phyloP scores from a whole-genome alignment of 2,329 filamentous ascomycete genomes.

The Aureobasidium sp. region DNA sequence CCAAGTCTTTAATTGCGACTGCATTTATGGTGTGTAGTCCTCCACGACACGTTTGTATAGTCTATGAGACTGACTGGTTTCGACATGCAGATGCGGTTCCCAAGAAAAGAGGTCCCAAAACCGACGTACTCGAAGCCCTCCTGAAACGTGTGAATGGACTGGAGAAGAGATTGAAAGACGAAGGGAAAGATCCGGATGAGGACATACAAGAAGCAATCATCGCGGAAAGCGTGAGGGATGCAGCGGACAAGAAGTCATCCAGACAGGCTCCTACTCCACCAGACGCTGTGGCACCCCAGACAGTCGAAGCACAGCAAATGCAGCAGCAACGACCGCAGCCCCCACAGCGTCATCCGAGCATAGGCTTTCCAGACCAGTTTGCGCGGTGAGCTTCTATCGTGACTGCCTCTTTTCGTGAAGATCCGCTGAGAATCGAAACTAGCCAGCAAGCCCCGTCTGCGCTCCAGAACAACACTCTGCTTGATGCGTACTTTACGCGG shows the following conservation, averaged over 20 bases:
- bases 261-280: constrained; percentile 5
- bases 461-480: constrained; percentile 21
- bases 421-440: constrained; percentile 6
- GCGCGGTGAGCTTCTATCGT: constrained; percentile 7
- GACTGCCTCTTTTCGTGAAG: neutral
- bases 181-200: constrained; percentile 30
- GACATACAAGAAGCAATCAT: neutral
- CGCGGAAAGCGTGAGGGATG: constrained; percentile 4
- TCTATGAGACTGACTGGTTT: neutral
- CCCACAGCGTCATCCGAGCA: constrained; percentile 11
- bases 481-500: constrained; percentile 73
- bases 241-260: constrained; percentile 11
- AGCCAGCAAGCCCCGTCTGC: constrained; percentile 12
- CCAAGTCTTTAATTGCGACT: constrained; percentile 80
- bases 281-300: neutral
- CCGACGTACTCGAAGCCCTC: constrained; percentile 77
- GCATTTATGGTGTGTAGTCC: constrained; percentile 68
- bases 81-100: constrained; percentile 66
- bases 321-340: neutral
- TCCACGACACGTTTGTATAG: neutral
- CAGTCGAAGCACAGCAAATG: neutral
- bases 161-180: constrained; percentile 65
- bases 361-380: constrained; percentile 5
- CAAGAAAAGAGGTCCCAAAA: constrained; percentile 85
- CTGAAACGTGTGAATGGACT: constrained; percentile 79